Evolutionary conservation across 768 basidiomycete genomes (phyloP).

Genomic region (Termitomyces heimii): DNA sequence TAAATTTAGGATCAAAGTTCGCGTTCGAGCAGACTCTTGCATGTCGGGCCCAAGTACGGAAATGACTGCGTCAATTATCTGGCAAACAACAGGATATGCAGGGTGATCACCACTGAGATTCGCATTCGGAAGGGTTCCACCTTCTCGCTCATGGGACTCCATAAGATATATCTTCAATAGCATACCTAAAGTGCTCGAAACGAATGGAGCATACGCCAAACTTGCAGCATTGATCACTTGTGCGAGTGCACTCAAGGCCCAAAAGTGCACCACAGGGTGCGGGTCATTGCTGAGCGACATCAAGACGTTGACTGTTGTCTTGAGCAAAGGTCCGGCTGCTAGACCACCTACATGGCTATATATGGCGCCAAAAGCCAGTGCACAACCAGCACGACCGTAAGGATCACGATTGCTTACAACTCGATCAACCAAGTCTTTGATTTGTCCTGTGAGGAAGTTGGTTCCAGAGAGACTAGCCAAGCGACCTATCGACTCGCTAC

Average conservation of each 20-base stretch:
- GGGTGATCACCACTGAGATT: slow-evolving; percentile 90
- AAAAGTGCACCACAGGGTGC: slow-evolving; percentile 94
- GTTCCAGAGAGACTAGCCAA: slow-evolving; percentile 80
- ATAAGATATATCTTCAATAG: slow-evolving; percentile 84
- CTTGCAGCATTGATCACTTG: slow-evolving; percentile 89
- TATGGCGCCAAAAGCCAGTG: slow-evolving; percentile 86
- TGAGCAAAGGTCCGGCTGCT: slow-evolving; percentile 90
- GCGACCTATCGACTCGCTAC: slow-evolving; percentile 86
- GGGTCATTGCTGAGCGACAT: slow-evolving; percentile 95
- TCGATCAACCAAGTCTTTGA: slow-evolving; percentile 88
- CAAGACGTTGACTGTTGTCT: slow-evolving; percentile 91
- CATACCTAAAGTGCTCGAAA: slow-evolving; percentile 84
- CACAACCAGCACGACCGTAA: slow-evolving; percentile 87
- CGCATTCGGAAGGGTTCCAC: slow-evolving; percentile 74
- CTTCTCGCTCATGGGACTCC: slow-evolving; percentile 91
- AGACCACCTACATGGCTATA: slow-evolving; percentile 90
- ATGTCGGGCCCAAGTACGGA: slow-evolving; percentile 94
- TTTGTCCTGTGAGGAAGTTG: slow-evolving; percentile 77
- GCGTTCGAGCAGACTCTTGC: slow-evolving; percentile 75
- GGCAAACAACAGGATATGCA: slow-evolving; percentile 86
- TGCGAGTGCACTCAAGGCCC: slow-evolving; percentile 81
- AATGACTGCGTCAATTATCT: slow-evolving; percentile 89
- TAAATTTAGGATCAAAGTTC: slow-evolving; percentile 78
- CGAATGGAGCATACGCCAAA: slow-evolving; percentile 85
- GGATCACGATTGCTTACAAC: slow-evolving; percentile 95